Evolutionary conservation across 352 stramenopile species (phyloP), one percentile per base, ranked within the genome.

Genomic region (Phytophthora sansomeana): DNA sequence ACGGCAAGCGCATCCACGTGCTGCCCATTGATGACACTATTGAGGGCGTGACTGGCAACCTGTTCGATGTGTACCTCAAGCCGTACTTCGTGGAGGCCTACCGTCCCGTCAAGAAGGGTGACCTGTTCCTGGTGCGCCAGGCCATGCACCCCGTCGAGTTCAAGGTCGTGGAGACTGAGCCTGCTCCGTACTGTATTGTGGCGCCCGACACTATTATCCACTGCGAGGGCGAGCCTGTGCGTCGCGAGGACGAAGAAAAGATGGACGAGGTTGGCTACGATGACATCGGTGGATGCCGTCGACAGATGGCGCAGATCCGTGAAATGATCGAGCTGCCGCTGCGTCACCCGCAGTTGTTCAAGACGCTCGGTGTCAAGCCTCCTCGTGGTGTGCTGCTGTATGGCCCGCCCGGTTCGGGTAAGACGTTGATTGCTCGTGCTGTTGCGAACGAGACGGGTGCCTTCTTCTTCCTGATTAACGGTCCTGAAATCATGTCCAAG

Each of bases 381-480:
- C 98, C 98, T 39, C 90, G 97, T 56, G 98, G 98, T 62, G 97
- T 99, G 42, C 80, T 99, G n/a, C 81, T 99, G 4, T 99, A 99
- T 75, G 98, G 98, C 17, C 98, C 98, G 35, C 98, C 98, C 1
- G 98, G 98, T 30, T 97, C 83, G 1, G 98, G 98, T 69, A 99
- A 99, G 90, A 99, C 97, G 11, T 77, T 99, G 43, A 99, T 99
- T 76, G 98, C 98, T 26, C 91, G 96, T 57, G 98, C 98, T 21
- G 96, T 99, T 6, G 97, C 98, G 2, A 99, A 99, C 77, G 98
- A 99, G 75, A 99, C 98, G 8, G 97, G 98, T 41, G 97, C 97
- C 1, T 99, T 99, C 79, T 99, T 99, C 85, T 99, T 99, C 77
- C 71, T 99, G 30, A 99, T 99, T 77, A 99, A 99, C 76, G 98